A percentile compares a stretch with the other conserved stretches of the same genome.
Evolutionary conservation across 2,329 filamentous ascomycete genomes (phyloP).

Genomic region (Aspergillus brasiliensis): DNA sequence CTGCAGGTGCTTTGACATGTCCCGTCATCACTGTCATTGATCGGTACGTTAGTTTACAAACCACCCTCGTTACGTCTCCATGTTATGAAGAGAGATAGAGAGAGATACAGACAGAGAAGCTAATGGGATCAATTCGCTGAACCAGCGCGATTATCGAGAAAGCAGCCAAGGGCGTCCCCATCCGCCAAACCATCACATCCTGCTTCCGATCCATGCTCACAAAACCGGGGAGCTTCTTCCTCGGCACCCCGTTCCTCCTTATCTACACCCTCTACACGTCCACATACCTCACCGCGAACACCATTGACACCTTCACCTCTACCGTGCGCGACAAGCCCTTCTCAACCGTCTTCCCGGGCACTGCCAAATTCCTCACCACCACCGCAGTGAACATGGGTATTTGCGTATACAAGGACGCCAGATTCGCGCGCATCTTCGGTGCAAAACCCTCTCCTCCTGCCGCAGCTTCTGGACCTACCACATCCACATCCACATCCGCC

Average conservation of each 20-base stretch:
- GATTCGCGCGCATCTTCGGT: constrained; percentile 82
- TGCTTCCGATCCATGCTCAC: constrained; percentile 44
- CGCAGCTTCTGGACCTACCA: constrained; percentile 29
- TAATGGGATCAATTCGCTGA: background rate
- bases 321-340: constrained; percentile 62
- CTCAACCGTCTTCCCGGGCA: constrained; percentile 67
- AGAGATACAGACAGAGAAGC: background rate
- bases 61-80: too few species aligned
- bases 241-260: constrained; percentile 52
- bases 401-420: constrained; percentile 86
- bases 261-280: constrained; percentile 72
- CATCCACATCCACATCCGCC: constrained; percentile 15
- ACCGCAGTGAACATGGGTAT: constrained; percentile 80
- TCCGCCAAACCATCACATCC: constrained; percentile 43
- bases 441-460: constrained; percentile 51
- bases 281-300: constrained; percentile 87
- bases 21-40: constrained; percentile 88
- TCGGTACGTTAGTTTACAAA: constrained; percentile 54
- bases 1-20: constrained; percentile 74
- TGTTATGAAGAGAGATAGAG: too few species aligned
- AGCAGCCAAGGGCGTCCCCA: constrained; percentile 47
- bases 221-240: constrained; percentile 46
- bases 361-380: constrained; percentile 78
- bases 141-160: constrained; percentile 53
- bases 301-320: constrained; percentile 77